A percentile compares a stretch with the other conserved stretches of the same genome.
phyloP scores from a whole-genome alignment of 371 early-diverging fungal genomes.

The Syncephalastrum racemosum region DNA sequence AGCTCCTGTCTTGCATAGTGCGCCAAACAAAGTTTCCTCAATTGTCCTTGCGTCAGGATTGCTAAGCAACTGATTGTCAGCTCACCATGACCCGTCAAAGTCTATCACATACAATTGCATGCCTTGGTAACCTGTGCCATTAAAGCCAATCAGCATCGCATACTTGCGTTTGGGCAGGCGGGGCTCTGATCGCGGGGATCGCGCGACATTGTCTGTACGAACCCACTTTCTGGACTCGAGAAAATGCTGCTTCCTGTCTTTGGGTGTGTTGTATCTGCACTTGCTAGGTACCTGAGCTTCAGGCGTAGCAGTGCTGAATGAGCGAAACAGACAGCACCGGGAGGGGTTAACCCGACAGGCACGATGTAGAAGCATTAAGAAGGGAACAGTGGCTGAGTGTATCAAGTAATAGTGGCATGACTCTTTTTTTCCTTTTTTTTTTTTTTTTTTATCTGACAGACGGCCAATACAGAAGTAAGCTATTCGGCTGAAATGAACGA shows the following conservation, averaged over 20 bases:
- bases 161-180: constrained; percentile 86
- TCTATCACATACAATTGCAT: constrained; percentile 95
- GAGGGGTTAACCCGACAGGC: too few species aligned
- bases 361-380: too few species aligned
- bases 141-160: constrained; percentile 88
- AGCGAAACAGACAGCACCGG: too few species aligned
- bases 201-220: not conserved
- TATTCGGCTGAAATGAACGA: too few species aligned
- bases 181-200: constrained; percentile 16
- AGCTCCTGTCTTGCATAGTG: constrained; percentile 70
- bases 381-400: too few species aligned
- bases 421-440: too few species aligned
- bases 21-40: constrained; percentile 79
- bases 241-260: constrained; percentile 19
- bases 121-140: constrained; percentile 96
- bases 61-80: constrained; percentile 93
- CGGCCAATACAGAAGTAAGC: too few species aligned
- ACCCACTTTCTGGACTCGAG: too few species aligned
- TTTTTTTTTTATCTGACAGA: too few species aligned
- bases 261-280: constrained; percentile 14
- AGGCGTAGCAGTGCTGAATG: too few species aligned
- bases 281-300: not conserved
- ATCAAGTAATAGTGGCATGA: too few species aligned
- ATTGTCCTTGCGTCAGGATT: constrained; percentile 79
- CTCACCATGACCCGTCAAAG: constrained; percentile 92